Evolutionary conservation across 169 alveolate genomes (phyloP), one percentile per base, ranked within the genome.

Genomic region (Plasmodium knowlesi): DNA sequence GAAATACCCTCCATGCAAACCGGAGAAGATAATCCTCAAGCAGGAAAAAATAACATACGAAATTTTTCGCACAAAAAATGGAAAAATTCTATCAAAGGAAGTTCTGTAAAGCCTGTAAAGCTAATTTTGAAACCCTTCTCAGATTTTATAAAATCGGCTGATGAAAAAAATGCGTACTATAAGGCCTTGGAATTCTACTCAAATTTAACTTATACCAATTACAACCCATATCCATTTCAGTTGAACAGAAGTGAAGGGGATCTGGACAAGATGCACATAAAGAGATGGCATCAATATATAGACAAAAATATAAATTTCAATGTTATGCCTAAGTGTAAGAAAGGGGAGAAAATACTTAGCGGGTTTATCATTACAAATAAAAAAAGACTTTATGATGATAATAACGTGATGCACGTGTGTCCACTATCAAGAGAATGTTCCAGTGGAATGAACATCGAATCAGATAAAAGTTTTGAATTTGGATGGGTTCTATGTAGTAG

Each of bases 401-500:
- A 72, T 71, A 57, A 25, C 30, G 46, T 72, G 39, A 74, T 91
- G 73, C 95, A 91, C 57, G 3, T 91, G 32, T 91, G 95, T 81
- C 61, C 95, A 53, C 84, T 34, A 22, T 28, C 72, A 9, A 12
- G 39, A 10, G 95, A 46, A 34, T 91, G 95, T 39, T 70, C 85
- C 28, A 91, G 95, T 57, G 85, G 85, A 19, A 82, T 91, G 71
- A 82, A 91, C 57, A 81, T 91, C 72, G 74, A 67, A 50, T 19
- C 84, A 32, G 95, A 91, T 61, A 91, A 70, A 70, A 91, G 61
- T 81, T 91, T 82, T 72, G 95, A 91, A 91, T 91, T 91, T 25
- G 92, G 95, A 25, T 91, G 95, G 95, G 76, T 82, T 70, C 34
- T 91, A 91, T 91, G 95, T 82, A 71, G 91, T 70, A 6, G 84